Base-by-base conservation (phyloP, 805 yeast genomes). In the Saccharomycopsis oosterbeekiorum region DNA sequence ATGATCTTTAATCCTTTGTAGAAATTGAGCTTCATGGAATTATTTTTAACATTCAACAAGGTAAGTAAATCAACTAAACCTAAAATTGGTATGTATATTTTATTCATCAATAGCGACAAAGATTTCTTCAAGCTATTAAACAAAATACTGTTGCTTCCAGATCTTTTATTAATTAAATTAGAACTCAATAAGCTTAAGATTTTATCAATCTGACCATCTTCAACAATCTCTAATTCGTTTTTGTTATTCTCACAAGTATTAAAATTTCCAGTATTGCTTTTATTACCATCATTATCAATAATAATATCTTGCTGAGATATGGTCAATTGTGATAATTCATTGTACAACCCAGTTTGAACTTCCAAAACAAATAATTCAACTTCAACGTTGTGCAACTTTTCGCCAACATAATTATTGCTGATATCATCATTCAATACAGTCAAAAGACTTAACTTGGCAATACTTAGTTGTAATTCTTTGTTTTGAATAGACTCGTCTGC, bases 371-470 rank as follows among this genome's bases (percentile, higher is more conserved):
- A 78, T 26, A 85, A 72, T 40, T 77, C 78, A 39, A 75, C 74
- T 65, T 85, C 85, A 37, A 86, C 78, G 9, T 77, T 78, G 17
- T 68, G 69, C 9, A 83, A 59, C 3, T 71, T 59, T 1, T 71
- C 73, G 2, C 67, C 55, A 64, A 64, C 56, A 47, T 8, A 47
- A n/a, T 62, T 63, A 5, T 64, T 66, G 19, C 39, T 55, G 1
- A 37, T 39, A 4, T 65, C 68, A 21, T 62, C 43, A 2, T 65
- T 67, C 17, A 63, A 61, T 0, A 77, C 70, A 0, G 84, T 84
- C 19, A 88, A 68, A 1, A 82, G 75, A 1, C 89, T 73, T 24
- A 91, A 71, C 70, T 90, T 90, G 1, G 96, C 92, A 57, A 90
- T 71, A 61, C 89, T 86, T 62, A 84, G 76, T 65, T 84, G 84